Evolutionary conservation across 2,329 filamentous ascomycete genomes (phyloP).

Genomic region (Chaetomiaceae sp.): DNA sequence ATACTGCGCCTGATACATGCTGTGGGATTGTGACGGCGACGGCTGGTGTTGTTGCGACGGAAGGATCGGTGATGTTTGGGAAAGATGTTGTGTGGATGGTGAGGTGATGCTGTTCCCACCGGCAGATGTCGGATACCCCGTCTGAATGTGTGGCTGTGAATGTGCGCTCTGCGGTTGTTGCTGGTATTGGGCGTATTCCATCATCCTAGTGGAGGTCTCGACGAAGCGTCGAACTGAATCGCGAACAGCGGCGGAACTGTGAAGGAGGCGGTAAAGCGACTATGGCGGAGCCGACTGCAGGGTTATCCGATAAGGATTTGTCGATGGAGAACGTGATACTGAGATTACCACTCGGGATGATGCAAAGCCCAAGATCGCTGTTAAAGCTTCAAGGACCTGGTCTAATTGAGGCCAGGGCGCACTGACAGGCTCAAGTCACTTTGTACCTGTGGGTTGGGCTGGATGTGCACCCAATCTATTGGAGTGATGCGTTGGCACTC

Average conservation of each 20-base stretch:
- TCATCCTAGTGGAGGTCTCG: conserved; percentile 41
- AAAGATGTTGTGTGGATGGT: conserved; percentile 65
- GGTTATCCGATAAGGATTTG: conserved; percentile 13
- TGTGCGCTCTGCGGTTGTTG: conserved; percentile 64
- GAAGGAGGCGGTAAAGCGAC: conserved; percentile 5
- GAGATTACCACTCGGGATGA: conserved; percentile 21
- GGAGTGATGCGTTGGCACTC: conserved; percentile 60
- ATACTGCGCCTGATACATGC: conserved; percentile 77
- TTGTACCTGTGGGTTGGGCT: conserved; percentile 42
- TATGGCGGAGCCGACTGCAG: conserved; percentile 16
- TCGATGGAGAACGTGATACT: conserved; percentile 9
- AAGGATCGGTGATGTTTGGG: conserved; percentile 77
- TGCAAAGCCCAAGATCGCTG: conserved; percentile 16
- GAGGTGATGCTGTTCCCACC: conserved; percentile 62
- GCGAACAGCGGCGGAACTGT: conserved; percentile 17
- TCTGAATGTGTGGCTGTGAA: conserved; percentile 51
- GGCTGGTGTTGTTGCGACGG: conserved; percentile 70
- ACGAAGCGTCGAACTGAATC: conserved; percentile 19
- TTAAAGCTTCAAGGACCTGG: conserved; percentile 31
- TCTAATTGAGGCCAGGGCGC: conserved; percentile 42
- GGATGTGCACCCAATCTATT: conserved; percentile 52
- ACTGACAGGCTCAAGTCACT: conserved; percentile 39
- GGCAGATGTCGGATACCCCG: conserved; percentile 58
- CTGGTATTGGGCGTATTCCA: conserved; percentile 73
- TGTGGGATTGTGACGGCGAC: conserved; percentile 60